Evolutionary conservation across 163 green algal genomes (phyloP), one percentile per base, ranked within the genome.

Genomic region (Prototheca cutis): DNA sequence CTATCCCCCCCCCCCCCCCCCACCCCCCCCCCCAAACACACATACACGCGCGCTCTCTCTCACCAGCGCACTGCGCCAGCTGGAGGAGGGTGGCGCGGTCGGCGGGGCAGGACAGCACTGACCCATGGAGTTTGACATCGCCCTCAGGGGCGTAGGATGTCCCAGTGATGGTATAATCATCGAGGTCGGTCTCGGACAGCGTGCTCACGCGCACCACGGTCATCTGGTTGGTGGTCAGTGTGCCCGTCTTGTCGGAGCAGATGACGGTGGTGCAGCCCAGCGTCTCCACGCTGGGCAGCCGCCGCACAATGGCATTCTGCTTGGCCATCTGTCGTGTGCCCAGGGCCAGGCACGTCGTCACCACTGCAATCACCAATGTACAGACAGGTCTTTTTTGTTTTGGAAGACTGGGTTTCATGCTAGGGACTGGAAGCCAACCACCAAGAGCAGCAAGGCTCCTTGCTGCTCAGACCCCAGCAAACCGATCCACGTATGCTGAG

Each of bases 251-350:
- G 77, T 98, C 90, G 25, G 81, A 93, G 75, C 89, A 97, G 72
- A 96, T 98, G 36, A 95, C 87, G 28, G 87, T 91, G 31, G 88
- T 96, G 80, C 90, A 97, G 0, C 90, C 88, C 54, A 96, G 84
- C 10, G 92, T 97, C 74, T 98, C 90, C 53, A 98, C 90, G 32
- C 58, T 53, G 33, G 65, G 68, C 25, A 74, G 52, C 23, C 33
- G 45, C 10, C 70, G 77, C 32, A 99, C 90, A 42, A 99, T 96
- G n/a, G 93, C 93, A 60, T 97, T 94, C 53, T 93, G 82, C 79
- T 95, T 89, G 8, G 92, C 92, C 93, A 99, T 98, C 55, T 91
- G 89, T 25, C 90, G 77, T 0, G 93, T 97, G 34, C 93, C 92
- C 18, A 98, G 79, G 7, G 90, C 90, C 40, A 97, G 79, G 73